phyloP scores from a whole-genome alignment of 78 protist species.

The Mantamonas sphyraenae region DNA sequence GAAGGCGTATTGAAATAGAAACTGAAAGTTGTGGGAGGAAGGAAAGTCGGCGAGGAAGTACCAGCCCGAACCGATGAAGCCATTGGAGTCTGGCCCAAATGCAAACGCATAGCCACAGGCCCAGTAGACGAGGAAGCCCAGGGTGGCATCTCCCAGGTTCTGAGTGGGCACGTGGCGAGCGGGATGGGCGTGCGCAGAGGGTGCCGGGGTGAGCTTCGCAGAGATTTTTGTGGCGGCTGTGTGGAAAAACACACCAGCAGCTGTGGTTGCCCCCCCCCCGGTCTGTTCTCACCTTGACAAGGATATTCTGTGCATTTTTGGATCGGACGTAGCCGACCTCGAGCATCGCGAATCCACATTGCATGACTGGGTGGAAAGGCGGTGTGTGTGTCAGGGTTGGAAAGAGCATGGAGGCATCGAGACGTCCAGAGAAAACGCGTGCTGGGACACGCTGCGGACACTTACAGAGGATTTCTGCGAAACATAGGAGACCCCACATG shows the following conservation, averaged over 20 bases:
- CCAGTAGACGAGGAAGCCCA: neutral
- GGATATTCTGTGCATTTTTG: conserved; percentile 54
- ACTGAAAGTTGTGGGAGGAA: neutral
- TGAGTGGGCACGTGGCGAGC: conserved; percentile 2
- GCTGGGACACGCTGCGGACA: too few relatives aligned
- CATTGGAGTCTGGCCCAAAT: neutral
- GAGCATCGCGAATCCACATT: conserved; percentile 77
- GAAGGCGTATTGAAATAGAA: conserved; percentile 48
- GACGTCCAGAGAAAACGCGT: too few relatives aligned
- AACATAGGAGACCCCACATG: too few relatives aligned
- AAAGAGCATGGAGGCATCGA: too few relatives aligned
- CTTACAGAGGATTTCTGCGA: too few relatives aligned
- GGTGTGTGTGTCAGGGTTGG: too few relatives aligned
- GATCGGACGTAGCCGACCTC: conserved; percentile 69
- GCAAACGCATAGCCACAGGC: neutral
- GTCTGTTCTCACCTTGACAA: conserved; percentile 19
- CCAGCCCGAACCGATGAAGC: neutral
- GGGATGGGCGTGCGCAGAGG: neutral
- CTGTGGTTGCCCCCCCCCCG: too few relatives aligned
- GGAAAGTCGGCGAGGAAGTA: neutral
- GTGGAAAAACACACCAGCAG: neutral
- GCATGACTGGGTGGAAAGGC: conserved; percentile 54
- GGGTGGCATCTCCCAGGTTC: neutral
- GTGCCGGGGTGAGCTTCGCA: neutral
- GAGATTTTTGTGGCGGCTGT: neutral